Evolutionary conservation across 805 yeast species (phyloP).

Genomic region (Metschnikowia picachoensis): DNA sequence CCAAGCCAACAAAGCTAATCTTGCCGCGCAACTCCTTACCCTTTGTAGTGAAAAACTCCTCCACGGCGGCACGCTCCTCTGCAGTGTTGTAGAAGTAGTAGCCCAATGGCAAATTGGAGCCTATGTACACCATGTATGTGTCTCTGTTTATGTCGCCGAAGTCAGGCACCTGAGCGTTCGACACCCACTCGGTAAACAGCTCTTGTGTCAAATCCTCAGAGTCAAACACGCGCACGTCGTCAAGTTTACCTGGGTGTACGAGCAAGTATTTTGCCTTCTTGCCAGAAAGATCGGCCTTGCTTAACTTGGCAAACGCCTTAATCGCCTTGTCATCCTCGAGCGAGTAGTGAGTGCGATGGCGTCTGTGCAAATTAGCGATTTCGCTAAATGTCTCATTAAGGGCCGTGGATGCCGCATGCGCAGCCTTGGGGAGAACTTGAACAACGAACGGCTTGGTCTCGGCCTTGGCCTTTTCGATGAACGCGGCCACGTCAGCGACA

Average conservation of each 20-base stretch:
- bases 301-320: slow-evolving; percentile 34
- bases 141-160: slow-evolving; percentile 85
- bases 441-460: slow-evolving; percentile 54
- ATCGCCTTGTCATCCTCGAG: slow-evolving; percentile 41
- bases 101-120: slow-evolving; percentile 71
- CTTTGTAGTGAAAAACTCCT: slow-evolving; percentile 50
- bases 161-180: slow-evolving; percentile 68
- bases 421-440: slow-evolving; percentile 40
- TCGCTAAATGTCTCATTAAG: slow-evolving; percentile 53
- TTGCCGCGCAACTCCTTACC: slow-evolving; percentile 77
- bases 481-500: slow-evolving; percentile 43
- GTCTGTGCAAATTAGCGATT: slow-evolving; percentile 63
- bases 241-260: slow-evolving; percentile 43
- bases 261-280: slow-evolving; percentile 40
- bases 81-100: slow-evolving; percentile 77
- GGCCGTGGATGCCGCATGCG: slow-evolving; percentile 21
- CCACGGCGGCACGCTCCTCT: slow-evolving; percentile 59
- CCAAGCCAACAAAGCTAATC: slow-evolving; percentile 83
- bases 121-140: slow-evolving; percentile 72
- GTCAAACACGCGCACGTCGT: slow-evolving; percentile 46
- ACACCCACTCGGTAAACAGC: slow-evolving; percentile 45
- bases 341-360: slow-evolving; percentile 58
- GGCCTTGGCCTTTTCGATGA: slow-evolving; percentile 47
- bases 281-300: slow-evolving; percentile 22
- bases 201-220: slow-evolving; percentile 26